Evolutionary conservation across 2,329 filamentous ascomycete genomes (phyloP).

Genomic region (Scolecobasidium constrictum): DNA sequence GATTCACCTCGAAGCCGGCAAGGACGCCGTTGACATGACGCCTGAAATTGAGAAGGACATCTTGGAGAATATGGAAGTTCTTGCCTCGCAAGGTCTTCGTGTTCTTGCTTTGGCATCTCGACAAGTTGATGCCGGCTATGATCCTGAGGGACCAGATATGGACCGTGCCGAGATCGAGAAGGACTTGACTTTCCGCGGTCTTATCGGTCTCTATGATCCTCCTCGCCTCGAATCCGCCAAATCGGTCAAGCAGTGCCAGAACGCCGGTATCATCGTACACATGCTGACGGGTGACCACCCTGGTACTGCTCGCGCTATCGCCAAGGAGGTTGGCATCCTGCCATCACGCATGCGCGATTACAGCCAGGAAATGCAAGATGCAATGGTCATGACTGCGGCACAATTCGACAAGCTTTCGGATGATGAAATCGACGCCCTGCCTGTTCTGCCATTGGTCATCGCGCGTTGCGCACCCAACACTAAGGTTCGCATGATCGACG

Average conservation of each 20-base stretch:
- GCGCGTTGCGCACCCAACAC: constrained; percentile 35
- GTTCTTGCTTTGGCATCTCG: constrained; percentile 9
- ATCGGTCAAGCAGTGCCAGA: constrained; percentile 33
- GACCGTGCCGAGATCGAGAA: constrained; percentile 54
- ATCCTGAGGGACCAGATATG: constrained; percentile 17
- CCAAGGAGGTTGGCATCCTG: constrained; percentile 34
- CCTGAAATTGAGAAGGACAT: constrained; percentile 45
- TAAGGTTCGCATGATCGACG: constrained; percentile 38
- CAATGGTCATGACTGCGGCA: constrained; percentile 34
- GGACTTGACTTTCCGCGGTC: constrained; percentile 63
- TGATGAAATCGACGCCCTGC: constrained; percentile 30
- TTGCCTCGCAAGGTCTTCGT: constrained; percentile 31
- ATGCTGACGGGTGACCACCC: constrained; percentile 37
- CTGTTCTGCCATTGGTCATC: constrained; percentile 33
- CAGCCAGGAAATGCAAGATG: constrained; percentile 27
- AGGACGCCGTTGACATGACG: constrained; percentile 33
- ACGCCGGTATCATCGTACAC: constrained; percentile 36
- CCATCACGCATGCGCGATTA: constrained; percentile 17
- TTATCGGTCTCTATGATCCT: constrained; percentile 79
- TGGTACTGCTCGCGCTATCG: constrained; percentile 34
- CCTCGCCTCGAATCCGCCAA: constrained; percentile 68
- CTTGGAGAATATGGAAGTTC: constrained; percentile 56
- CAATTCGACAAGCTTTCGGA: constrained; percentile 34
- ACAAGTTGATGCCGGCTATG: not conserved
- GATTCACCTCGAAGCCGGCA: constrained; percentile 34